Evolutionary conservation across 202 grass and related monocot genomes (phyloP), one percentile per base, ranked within the genome.

Genomic region (Elaeis oleifera): DNA sequence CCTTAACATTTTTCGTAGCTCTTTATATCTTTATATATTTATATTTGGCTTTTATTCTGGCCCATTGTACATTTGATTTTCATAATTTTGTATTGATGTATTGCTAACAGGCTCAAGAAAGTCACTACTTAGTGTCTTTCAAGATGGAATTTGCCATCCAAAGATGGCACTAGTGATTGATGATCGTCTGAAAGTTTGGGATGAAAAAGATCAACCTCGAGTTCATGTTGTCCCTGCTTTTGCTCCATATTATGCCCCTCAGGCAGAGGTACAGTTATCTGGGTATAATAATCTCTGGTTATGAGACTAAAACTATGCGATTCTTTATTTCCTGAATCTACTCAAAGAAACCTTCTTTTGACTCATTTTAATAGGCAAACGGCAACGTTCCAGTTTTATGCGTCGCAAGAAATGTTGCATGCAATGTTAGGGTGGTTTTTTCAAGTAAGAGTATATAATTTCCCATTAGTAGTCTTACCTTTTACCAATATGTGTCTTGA

Each of bases 181-280:
- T 70, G 92, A 97, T 54, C 81, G 92, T 26, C 81, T 97, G 49
- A 91, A 97, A 79, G 92, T 97, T 75, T 97, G 92, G 92, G 92
- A 86, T 80, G 92, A 97, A 65, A 97, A 89, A 76, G 94, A 97
- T 78, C 94, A 97, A 74, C 70, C 66, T 65, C 76, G 88, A 75
- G 94, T 97, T 71, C 94, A 97, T 71, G 85, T 97, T 36, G 94
- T 97, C 72, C 94, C 94, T 77, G 88, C 94, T 51, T 97, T 92
- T 80, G 81, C 88, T 28, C 94, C 94, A 50, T 97, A 97, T 66
- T 97, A 97, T 92, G 84, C 88, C 74, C 88, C 94, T 53, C 94
- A 97, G 75, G 88, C 94, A 56, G 94, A 97, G 94, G 94, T 92
- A 87, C 65, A 44, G 11, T 44, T 44, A 44, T 44, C 32, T 36